Evolutionary conservation across 169 alveolate species (phyloP).

Genomic region (Theileria equi): DNA sequence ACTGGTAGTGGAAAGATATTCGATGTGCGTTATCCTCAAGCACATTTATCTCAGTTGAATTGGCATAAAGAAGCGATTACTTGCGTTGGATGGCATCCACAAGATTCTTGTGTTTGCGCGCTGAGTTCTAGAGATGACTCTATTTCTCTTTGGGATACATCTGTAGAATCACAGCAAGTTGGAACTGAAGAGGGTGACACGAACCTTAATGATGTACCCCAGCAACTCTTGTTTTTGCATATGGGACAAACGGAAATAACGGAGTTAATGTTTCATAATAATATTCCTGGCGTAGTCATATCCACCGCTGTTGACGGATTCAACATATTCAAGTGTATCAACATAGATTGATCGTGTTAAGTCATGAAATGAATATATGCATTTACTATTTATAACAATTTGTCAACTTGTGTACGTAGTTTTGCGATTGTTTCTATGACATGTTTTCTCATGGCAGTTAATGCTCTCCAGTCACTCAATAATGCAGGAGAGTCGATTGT

Average conservation of each 20-base stretch:
- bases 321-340: slow-evolving; percentile 70
- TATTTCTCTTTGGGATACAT: slow-evolving; percentile 74
- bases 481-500: slow-evolving; percentile 32
- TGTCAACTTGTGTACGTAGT: slow-evolving; percentile 5
- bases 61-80: slow-evolving; percentile 68
- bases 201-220: slow-evolving; percentile 47
- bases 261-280: slow-evolving; percentile 72
- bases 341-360: slow-evolving; percentile 18
- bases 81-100: slow-evolving; percentile 71
- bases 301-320: slow-evolving; percentile 71
- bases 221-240: slow-evolving; percentile 73
- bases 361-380: background rate
- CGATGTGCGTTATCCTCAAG: slow-evolving; percentile 37
- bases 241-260: slow-evolving; percentile 76
- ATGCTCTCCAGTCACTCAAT: slow-evolving; percentile 59
- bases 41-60: slow-evolving; percentile 27
- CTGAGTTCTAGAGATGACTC: slow-evolving; percentile 71
- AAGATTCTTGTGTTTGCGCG: slow-evolving; percentile 68
- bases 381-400: background rate
- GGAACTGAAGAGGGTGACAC: background rate
- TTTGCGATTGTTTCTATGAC: slow-evolving; percentile 46
- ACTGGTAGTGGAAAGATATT: slow-evolving; percentile 43
- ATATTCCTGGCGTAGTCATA: slow-evolving; percentile 68
- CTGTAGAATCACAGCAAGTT: slow-evolving; percentile 65
- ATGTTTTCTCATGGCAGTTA: slow-evolving; percentile 38